Evolutionary conservation across 371 early-diverging fungal species (phyloP).

Genomic region (Mortierella sp.): DNA sequence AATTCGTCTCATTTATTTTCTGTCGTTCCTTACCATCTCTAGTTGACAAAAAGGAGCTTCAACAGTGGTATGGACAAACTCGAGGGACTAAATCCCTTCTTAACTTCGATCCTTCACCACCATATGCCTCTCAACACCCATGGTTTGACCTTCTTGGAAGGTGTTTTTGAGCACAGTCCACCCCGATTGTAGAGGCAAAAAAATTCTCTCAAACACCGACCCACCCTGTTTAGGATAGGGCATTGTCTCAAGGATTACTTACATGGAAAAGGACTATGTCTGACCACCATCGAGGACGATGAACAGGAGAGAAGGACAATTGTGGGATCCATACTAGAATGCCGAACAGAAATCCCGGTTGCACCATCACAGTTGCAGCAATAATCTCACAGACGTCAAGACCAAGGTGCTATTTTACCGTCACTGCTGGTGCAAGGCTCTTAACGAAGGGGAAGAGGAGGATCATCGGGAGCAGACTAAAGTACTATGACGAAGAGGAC

Average conservation of each 20-base stretch:
- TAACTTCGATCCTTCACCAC: not conserved
- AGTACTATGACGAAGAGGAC: not conserved
- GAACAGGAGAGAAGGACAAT: not conserved
- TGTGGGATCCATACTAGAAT: not conserved
- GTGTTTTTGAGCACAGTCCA: not conserved
- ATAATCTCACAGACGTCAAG: not conserved
- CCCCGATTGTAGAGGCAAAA: not conserved
- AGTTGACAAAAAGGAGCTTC: slow-evolving; percentile 96
- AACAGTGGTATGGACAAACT: slow-evolving; percentile 82
- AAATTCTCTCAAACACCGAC: not conserved
- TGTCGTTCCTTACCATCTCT: not conserved
- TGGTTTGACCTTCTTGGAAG: not conserved
- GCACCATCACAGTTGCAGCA: too few species aligned
- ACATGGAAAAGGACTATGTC: not conserved
- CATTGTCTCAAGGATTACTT: not conserved
- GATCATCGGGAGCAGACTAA: not conserved
- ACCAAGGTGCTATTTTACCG: not conserved
- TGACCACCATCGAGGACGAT: not conserved
- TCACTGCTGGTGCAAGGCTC: not conserved
- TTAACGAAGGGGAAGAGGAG: not conserved
- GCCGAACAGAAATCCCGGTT: not conserved
- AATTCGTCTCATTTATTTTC: not conserved
- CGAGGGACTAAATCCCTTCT: too few species aligned
- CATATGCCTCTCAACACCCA: too few species aligned
- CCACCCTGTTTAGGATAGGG: not conserved